Conservation (phyloP, 2,329 filamentous ascomycete genomes). For the Monosporascus sp. region DNA sequence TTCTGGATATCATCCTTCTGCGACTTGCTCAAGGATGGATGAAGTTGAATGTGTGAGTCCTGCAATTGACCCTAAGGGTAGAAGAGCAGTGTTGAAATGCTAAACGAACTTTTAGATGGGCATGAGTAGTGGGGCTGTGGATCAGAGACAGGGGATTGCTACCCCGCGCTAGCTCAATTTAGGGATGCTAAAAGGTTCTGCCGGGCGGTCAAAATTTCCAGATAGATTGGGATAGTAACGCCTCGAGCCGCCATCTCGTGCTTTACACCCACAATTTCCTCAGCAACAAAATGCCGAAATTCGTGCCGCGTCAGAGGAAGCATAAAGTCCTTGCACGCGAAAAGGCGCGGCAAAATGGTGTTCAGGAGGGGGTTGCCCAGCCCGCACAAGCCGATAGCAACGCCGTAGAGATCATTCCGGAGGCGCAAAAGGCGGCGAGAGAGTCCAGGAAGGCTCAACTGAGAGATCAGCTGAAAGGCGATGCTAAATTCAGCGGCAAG, state of each 20-base stretch:
- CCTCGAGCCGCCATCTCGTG: conserved; percentile 1
- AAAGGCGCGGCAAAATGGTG: conserved; percentile 41
- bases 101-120: not conserved
- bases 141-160: not conserved
- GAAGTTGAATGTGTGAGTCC: too few species aligned
- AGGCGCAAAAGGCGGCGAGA: conserved; percentile 36
- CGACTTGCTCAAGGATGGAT: too few species aligned
- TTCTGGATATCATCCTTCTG: not conserved
- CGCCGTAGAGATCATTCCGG: conserved; percentile 45
- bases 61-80: too few species aligned
- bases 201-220: conserved; percentile 29
- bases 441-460: conserved; percentile 52
- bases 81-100: not conserved
- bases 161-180: conserved; percentile 22
- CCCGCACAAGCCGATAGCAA: conserved; percentile 45
- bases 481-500: conserved; percentile 57
- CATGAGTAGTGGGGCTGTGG: not conserved
- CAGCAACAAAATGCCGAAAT: conserved; percentile 43
- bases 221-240: not conserved
- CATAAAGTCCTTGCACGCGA: conserved; percentile 64
- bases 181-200: conserved; percentile 18
- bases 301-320: conserved; percentile 62
- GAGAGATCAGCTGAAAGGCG: conserved; percentile 47
- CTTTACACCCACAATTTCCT: conserved; percentile 1
- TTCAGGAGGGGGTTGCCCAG: conserved; percentile 33